Conservation (phyloP, 192 early-diverging fungal genomes). For the Coemansia guatemalensis region DNA sequence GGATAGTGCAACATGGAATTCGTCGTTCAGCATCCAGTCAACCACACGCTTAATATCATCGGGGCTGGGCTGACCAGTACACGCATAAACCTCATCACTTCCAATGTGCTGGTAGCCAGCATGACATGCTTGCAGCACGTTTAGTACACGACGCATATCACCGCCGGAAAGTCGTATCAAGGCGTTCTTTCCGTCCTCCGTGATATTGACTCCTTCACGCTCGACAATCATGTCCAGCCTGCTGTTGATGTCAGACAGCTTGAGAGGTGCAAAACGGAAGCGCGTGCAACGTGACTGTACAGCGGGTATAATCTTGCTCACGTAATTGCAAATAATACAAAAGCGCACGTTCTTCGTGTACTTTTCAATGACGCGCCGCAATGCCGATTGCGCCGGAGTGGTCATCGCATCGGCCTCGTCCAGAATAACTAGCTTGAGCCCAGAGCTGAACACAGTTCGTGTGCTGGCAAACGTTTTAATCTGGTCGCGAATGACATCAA, state of each 20-base stretch:
- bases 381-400: conserved; percentile 82
- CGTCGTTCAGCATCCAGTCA: conserved; percentile 81
- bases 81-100: conserved; percentile 83
- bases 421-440: conserved; percentile 94
- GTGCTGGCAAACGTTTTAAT: conserved; percentile 99
- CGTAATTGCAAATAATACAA: conserved; percentile 99
- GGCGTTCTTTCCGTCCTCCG: conserved; percentile 74
- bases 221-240: conserved; percentile 73
- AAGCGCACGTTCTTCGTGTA: conserved; percentile 98
- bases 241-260: conserved; percentile 71
- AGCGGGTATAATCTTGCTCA: conserved; percentile 95
- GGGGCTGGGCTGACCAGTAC: conserved; percentile 89
- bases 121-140: conserved; percentile 92
- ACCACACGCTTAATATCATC: conserved; percentile 76
- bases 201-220: conserved; percentile 77
- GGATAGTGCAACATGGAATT: conserved; percentile 74
- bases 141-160: conserved; percentile 97
- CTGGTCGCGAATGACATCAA: conserved; percentile 96
- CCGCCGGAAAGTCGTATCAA: conserved; percentile 82
- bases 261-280: conserved; percentile 91
- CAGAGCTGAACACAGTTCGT: conserved; percentile 87
- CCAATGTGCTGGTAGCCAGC: conserved; percentile 78
- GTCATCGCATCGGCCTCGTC: conserved; percentile 99
- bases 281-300: conserved; percentile 98
- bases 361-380: conserved; percentile 96